Evolutionary conservation across 2,329 filamentous ascomycete genomes (phyloP).

Genomic region (Talaromyces marneffei): DNA sequence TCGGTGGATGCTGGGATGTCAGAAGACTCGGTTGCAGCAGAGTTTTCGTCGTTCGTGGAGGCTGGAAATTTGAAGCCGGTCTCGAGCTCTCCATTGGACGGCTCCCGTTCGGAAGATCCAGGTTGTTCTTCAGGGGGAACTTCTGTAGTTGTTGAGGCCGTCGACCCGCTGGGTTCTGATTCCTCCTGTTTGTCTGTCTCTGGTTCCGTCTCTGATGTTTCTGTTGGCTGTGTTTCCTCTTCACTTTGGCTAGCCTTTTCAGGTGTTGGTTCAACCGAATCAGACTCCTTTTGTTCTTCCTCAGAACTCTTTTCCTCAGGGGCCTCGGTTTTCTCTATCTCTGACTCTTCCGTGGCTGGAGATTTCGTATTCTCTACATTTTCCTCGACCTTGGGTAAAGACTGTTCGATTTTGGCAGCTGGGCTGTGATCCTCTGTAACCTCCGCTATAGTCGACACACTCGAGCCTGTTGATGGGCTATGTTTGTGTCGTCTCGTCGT

Average conservation of each 20-base stretch:
- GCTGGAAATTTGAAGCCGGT: slow-evolving; percentile 1
- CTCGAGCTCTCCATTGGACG: neutral
- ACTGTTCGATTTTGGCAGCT: neutral
- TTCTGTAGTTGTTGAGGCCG: neutral
- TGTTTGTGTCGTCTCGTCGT: slow-evolving; percentile 81
- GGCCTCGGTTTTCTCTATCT: neutral
- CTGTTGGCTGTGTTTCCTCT: neutral
- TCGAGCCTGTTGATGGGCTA: slow-evolving; percentile 71
- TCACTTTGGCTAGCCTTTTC: neutral
- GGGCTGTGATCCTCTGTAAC: slow-evolving; percentile 65
- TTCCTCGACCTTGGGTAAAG: slow-evolving; percentile 12
- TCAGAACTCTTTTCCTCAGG: neutral
- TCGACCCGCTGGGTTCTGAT: neutral
- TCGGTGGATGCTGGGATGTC: neutral
- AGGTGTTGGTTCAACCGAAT: neutral
- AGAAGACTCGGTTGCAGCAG: slow-evolving; percentile 1
- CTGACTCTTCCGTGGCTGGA: neutral
- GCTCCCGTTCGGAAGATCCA: neutral
- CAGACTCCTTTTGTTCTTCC: neutral
- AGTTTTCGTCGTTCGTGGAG: neutral
- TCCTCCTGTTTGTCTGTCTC: neutral
- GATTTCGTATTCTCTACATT: slow-evolving; percentile 1
- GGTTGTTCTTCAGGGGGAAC: neutral
- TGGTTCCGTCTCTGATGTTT: neutral
- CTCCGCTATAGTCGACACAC: slow-evolving; percentile 76